A percentile compares a stretch with the other conserved stretches of the same genome.
phyloP scores from a whole-genome alignment of 768 basidiomycete genomes.

The Myochromella boudieri region DNA sequence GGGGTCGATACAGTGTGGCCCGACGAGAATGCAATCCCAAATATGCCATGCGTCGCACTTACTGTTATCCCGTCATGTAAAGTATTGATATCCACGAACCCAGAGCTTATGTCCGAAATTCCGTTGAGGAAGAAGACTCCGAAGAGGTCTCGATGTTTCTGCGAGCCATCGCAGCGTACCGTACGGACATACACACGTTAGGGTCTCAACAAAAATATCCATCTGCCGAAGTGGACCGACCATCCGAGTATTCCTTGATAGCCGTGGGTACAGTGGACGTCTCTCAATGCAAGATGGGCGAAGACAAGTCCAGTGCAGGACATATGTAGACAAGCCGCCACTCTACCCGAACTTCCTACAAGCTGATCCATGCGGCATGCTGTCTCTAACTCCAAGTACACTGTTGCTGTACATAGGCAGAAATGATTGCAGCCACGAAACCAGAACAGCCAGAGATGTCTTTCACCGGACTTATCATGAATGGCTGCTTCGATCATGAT shows the following conservation, averaged over 20 bases:
- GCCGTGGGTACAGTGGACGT: constrained; percentile 16
- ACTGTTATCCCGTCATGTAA: too few relatives aligned
- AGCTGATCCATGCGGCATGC: constrained; percentile 7
- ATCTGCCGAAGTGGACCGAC: too few relatives aligned
- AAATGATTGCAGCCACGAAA: constrained; percentile 9
- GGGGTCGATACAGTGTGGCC: too few relatives aligned
- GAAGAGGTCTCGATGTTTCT: constrained; percentile 12
- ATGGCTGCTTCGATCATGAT: constrained; percentile 15
- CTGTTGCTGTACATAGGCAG: constrained; percentile 1
- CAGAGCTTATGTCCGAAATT: constrained; percentile 11
- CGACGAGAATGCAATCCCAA: too few relatives aligned
- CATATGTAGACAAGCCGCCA: constrained; percentile 3
- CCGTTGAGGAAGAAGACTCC: constrained; percentile 5
- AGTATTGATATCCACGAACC: too few relatives aligned
- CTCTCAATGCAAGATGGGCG: background rate
- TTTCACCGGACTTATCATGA: constrained; percentile 10
- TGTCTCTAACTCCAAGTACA: background rate
- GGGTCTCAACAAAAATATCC: too few relatives aligned
- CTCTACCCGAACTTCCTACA: too few relatives aligned
- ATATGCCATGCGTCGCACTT: too few relatives aligned
- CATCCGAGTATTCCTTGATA: constrained; percentile 13
- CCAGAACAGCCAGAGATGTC: background rate
- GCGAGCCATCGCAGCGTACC: too few relatives aligned
- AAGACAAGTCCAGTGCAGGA: too few relatives aligned
- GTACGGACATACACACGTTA: too few relatives aligned